phyloP scores from a whole-genome alignment of 1,284 basidiomycete genomes.

The Cutaneotrichosporon mucoides region DNA sequence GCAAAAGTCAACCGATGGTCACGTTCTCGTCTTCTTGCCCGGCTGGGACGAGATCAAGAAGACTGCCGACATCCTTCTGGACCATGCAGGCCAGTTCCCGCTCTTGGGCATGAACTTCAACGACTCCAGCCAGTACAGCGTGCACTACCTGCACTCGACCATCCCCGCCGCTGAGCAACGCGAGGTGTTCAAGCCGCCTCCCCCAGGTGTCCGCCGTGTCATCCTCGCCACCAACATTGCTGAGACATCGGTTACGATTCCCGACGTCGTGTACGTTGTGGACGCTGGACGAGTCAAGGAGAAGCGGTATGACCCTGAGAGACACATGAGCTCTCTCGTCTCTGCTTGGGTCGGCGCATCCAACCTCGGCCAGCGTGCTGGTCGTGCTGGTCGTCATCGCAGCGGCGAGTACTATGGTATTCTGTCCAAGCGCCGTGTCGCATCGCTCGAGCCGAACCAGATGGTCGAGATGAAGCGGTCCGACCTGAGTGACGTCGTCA shows the following conservation, averaged over 20 bases:
- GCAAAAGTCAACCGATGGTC: constrained; percentile 70
- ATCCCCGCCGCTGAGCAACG: constrained; percentile 89
- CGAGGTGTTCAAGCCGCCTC: constrained; percentile 78
- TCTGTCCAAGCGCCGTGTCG: constrained; percentile 63
- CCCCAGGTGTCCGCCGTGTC: constrained; percentile 73
- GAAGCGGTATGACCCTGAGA: constrained; percentile 82
- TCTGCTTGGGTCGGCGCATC: constrained; percentile 88
- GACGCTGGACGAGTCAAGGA: constrained; percentile 88
- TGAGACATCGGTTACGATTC: constrained; percentile 93
- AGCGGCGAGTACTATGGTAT: constrained; percentile 89
- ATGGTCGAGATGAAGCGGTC: constrained; percentile 94
- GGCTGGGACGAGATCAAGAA: constrained; percentile 73
- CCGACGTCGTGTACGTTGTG: constrained; percentile 92
- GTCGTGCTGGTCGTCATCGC: constrained; percentile 88
- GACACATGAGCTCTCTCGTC: constrained; percentile 79
- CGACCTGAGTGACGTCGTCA: constrained; percentile 85
- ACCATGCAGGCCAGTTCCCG: constrained; percentile 50
- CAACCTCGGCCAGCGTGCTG: constrained; percentile 90
- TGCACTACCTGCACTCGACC: constrained; percentile 89
- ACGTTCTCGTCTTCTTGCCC: constrained; percentile 75
- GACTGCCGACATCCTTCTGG: constrained; percentile 66
- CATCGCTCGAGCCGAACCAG: constrained; percentile 71
- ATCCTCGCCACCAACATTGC: constrained; percentile 95
- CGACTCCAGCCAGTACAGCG: constrained; percentile 59
- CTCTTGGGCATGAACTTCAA: constrained; percentile 62